A percentile compares a stretch with the other conserved stretches of the same genome.
Conservation (phyloP, 306 rosid genomes). For the Biancaea sappan region DNA sequence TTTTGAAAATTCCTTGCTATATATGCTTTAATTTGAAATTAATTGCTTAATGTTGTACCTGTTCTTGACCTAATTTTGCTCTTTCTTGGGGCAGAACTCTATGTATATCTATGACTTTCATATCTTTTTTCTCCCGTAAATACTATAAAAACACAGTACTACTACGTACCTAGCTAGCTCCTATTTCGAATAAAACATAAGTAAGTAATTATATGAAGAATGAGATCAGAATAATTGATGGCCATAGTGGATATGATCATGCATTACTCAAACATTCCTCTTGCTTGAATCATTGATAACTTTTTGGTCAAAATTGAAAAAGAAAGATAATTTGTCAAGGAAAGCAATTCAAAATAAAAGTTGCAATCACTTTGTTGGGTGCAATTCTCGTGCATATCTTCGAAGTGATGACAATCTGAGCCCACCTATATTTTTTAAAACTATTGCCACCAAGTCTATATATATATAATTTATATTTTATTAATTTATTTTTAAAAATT, state of each 20-base stretch:
- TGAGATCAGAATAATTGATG: neutral
- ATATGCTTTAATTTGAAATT: no score
- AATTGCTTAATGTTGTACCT: no score
- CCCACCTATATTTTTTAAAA: neutral
- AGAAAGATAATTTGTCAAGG: constrained; percentile 8
- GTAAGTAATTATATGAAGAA: neutral
- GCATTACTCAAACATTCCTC: neutral
- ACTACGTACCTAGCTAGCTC: no score
- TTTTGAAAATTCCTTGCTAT: no score
- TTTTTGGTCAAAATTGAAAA: constrained; percentile 46
- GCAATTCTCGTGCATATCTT: constrained; percentile 18
- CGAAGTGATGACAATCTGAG: neutral
- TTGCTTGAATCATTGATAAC: constrained; percentile 38
- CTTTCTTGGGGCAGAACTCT: no score
- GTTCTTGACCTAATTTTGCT: no score
- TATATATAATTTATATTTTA: neutral
- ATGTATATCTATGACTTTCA: no score
- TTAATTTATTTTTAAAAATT: no score
- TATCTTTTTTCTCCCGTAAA: no score
- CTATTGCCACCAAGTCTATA: neutral
- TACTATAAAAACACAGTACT: no score
- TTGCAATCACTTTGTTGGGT: constrained; percentile 34
- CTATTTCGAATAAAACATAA: neutral
- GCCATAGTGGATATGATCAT: constrained; percentile 10
- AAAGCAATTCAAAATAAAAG: constrained; percentile 33